Evolutionary conservation across 306 rosid species (phyloP).

Genomic region (Prunus mira): DNA sequence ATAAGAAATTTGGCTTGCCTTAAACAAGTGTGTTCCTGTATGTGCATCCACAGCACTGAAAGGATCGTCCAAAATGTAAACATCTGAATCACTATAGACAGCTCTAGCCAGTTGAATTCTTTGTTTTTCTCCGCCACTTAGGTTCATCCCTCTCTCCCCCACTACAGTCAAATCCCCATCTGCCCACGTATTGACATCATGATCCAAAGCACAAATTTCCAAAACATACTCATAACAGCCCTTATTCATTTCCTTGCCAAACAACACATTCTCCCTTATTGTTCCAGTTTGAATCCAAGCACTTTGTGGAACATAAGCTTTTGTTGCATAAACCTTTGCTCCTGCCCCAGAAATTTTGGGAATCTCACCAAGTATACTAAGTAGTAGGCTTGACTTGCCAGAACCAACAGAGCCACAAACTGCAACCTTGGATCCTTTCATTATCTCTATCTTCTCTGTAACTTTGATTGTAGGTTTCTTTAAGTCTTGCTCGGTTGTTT

Average conservation of each 20-base stretch:
- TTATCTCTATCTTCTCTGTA: constrained; percentile 42
- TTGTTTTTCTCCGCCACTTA: constrained; percentile 96
- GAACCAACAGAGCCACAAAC: constrained; percentile 88
- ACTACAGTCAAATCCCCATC: constrained; percentile 66
- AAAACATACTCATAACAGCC: constrained; percentile 58
- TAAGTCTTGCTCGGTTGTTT: constrained; percentile 33
- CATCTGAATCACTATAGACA: constrained; percentile 74
- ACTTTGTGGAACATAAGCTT: constrained; percentile 85
- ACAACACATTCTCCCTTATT: constrained; percentile 73
- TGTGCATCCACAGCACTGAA: constrained; percentile 96
- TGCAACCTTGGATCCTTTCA: constrained; percentile 74
- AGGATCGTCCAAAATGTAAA: constrained; percentile 90
- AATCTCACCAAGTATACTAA: constrained; percentile 73
- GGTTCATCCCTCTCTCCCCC: constrained; percentile 89
- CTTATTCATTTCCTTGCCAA: constrained; percentile 63
- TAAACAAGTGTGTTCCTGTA: constrained; percentile 76
- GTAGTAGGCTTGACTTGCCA: constrained; percentile 85
- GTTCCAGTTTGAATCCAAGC: constrained; percentile 97
- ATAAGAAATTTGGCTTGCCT: constrained; percentile 38
- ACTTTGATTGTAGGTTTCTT: constrained; percentile 63
- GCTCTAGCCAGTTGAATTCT: constrained; percentile 92
- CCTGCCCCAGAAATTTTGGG: constrained; percentile 65
- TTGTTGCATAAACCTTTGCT: constrained; percentile 51
- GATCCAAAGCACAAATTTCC: constrained; percentile 75
- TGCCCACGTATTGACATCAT: constrained; percentile 67